Evolutionary conservation across 2,329 filamentous ascomycete species (phyloP), one percentile per base, ranked within the genome.

Genomic region (Polytolypa hystricis): DNA sequence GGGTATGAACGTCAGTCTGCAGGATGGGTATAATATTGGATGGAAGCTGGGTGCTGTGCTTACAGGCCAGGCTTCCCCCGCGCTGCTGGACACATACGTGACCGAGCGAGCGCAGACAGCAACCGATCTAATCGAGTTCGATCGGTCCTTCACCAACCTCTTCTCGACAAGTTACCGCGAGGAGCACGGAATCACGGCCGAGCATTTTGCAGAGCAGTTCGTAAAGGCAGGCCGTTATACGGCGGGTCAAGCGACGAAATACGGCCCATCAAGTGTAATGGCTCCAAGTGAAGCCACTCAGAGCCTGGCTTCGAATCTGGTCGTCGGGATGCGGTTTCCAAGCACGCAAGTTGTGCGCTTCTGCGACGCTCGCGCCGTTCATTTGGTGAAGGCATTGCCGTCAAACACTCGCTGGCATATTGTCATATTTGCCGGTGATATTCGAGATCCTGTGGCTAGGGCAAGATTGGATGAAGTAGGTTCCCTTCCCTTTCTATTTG

Each of bases 21-120:
- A 79, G 47, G 77, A 80, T 43, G 49, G 65, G 10, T 72, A 74
- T 46, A 77, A 77, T 39, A 66, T 76, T 35, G 73, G 73, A 4
- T 77, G 72, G 72, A 77, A 77, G 47, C 58, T 77, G 5, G 69
- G 61, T 1, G 57, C 62, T 17, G 58, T 74, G 1, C 51, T 75
- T 2, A 61, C 53, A 9, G 65, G 67, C 2, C 55, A 59, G 34
- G 64, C 68, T 1, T 42, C 37, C 0, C 57, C 64, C 0, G 55
- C 51, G 2, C 44, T 75, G 8, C 53, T 76, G 2, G 55, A 67
- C 44, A 74, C 71, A 1, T 76, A 76, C 37, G 65, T 70, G 1
- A 45, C 62, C 2, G 72, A 77, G 49, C 59, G 72, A 2, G 61
- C 68, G 44, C 62, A 64, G 48, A 67, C 69, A 1, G 71, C 71